phyloP scores from a whole-genome alignment of 192 early-diverging fungal genomes.

The Umbelopsis sp. region DNA sequence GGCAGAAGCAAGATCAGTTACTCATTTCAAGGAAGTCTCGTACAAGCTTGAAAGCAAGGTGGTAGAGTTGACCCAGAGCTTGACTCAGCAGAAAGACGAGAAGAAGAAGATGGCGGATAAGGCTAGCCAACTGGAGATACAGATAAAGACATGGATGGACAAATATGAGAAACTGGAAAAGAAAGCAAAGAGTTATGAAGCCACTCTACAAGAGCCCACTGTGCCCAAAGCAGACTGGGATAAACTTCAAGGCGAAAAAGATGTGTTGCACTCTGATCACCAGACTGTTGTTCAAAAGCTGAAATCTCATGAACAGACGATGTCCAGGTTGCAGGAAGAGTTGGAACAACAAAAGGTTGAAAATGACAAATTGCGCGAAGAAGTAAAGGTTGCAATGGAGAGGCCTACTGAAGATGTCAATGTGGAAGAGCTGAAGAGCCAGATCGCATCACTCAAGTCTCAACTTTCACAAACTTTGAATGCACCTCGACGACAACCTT shows the following conservation, averaged over 20 bases:
- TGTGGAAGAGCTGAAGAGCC: constrained; percentile 67
- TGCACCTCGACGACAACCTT: constrained; percentile 24
- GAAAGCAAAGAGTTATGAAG: constrained; percentile 54
- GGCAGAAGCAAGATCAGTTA: constrained; percentile 85
- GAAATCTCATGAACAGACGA: constrained; percentile 65
- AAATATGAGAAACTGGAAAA: constrained; percentile 69
- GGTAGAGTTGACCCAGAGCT: constrained; percentile 85
- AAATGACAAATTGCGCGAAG: constrained; percentile 56
- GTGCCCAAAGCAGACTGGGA: constrained; percentile 64
- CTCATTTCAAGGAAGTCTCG: constrained; percentile 92
- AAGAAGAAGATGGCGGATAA: constrained; percentile 62
- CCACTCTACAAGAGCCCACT: constrained; percentile 48
- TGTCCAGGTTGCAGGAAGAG: constrained; percentile 59
- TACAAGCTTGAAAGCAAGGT: constrained; percentile 96
- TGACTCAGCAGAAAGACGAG: constrained; percentile 70
- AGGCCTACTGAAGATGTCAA: constrained; percentile 56
- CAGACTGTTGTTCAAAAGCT: constrained; percentile 57
- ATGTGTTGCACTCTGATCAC: constrained; percentile 60
- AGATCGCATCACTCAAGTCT: constrained; percentile 71
- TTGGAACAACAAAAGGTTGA: constrained; percentile 64
- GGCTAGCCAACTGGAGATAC: constrained; percentile 48
- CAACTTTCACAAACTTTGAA: constrained; percentile 69
- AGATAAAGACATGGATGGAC: constrained; percentile 68
- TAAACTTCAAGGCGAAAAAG: constrained; percentile 59
- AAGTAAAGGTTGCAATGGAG: constrained; percentile 4